Evolutionary conservation across 2,329 filamentous ascomycete species (phyloP).

Genomic region (Bertia moriformis): DNA sequence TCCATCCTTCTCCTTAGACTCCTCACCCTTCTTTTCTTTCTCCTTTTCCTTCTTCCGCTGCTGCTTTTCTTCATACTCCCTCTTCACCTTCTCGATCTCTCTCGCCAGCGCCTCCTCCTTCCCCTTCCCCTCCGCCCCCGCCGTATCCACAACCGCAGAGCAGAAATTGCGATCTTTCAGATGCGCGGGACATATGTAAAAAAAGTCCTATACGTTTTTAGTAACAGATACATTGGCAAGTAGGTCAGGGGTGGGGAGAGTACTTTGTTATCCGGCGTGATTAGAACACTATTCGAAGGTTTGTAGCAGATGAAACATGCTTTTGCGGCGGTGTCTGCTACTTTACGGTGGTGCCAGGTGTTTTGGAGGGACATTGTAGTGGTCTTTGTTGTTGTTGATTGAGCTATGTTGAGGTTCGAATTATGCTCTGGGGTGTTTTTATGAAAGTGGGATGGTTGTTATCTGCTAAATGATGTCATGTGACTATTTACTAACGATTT

Average conservation of each 20-base stretch:
- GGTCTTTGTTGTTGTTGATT: no score
- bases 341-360: slow-evolving; percentile 69
- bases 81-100: slow-evolving; percentile 46
- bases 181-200: slow-evolving; percentile 49
- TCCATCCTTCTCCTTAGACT: slow-evolving; percentile 26
- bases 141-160: slow-evolving; percentile 56
- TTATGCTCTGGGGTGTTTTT: no score
- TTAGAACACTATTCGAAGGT: slow-evolving; percentile 70
- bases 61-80: slow-evolving; percentile 68
- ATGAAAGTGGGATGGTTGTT: no score
- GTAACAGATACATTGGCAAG: slow-evolving; percentile 3
- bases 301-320: slow-evolving; percentile 88
- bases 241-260: slow-evolving; percentile 1
- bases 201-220: slow-evolving; percentile 32
- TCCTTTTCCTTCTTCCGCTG: slow-evolving; percentile 50
- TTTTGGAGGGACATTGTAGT: slow-evolving; percentile 52
- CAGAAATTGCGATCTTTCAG: slow-evolving; percentile 27
- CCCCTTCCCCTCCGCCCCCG: slow-evolving; percentile 37
- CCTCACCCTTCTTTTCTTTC: slow-evolving; percentile 24
- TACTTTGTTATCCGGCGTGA: slow-evolving; percentile 81
- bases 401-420: no score
- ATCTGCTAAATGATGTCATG: no score
- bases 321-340: slow-evolving; percentile 71
- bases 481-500: no score
- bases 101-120: slow-evolving; percentile 50